phyloP scores from a whole-genome alignment of 495 filamentous ascomycete species.

The Daldinia grandis region DNA sequence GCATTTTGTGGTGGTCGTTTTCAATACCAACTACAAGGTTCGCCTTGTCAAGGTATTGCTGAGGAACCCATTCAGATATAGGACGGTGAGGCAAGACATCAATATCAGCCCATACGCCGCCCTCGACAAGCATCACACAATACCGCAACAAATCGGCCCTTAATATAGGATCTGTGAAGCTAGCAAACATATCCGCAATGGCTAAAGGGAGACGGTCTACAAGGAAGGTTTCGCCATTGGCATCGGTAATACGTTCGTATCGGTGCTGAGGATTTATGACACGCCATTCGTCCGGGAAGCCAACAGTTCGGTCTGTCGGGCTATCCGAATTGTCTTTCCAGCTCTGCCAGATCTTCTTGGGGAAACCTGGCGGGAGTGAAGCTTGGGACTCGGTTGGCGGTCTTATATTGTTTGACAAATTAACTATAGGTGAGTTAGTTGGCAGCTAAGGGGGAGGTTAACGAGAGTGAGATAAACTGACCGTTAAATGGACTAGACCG shows the following conservation, averaged over 20 bases:
- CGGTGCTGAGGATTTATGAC: constrained; percentile 45
- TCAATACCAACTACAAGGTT: constrained; percentile 56
- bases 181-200: constrained; percentile 41
- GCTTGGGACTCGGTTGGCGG: not conserved
- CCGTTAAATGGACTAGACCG: not conserved
- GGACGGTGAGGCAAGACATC: constrained; percentile 51
- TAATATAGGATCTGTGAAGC: constrained; percentile 41
- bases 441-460: not conserved
- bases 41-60: constrained; percentile 31
- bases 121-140: constrained; percentile 57
- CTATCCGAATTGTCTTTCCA: constrained; percentile 32
- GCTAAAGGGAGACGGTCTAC: constrained; percentile 42
- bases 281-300: constrained; percentile 40
- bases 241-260: constrained; percentile 51
- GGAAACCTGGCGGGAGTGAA: constrained; percentile 7
- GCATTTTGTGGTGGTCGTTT: constrained; percentile 46
- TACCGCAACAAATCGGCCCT: constrained; percentile 60
- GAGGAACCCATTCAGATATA: constrained; percentile 52
- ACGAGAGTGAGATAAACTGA: not conserved
- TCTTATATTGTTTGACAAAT: not conserved
- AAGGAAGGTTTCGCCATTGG: constrained; percentile 46
- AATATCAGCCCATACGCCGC: constrained; percentile 62
- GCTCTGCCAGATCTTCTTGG: constrained; percentile 32
- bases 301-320: constrained; percentile 18
- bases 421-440: not conserved